Evolutionary conservation across 2,329 filamentous ascomycete genomes (phyloP), one percentile per base, ranked within the genome.

Genomic region (Rutstroemia sp.): DNA sequence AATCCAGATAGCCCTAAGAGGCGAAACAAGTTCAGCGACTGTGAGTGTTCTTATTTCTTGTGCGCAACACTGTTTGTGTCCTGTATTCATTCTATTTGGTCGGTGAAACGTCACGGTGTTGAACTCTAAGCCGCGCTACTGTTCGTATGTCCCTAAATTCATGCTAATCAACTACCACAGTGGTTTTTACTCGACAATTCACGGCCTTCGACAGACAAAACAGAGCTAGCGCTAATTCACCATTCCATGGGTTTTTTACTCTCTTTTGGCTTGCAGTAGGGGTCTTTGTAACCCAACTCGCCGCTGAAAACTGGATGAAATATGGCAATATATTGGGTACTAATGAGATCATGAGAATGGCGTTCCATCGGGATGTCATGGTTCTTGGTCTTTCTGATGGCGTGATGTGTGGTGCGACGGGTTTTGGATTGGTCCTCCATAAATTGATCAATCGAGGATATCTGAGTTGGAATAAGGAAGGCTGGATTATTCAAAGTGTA

Each of bases 211-310:
- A 92, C 69, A 78, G 84, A 10, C 83, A 88, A 61, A 91, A 90
- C 65, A 76, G 78, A 5, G 73, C 73, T 1, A 80, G 81, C 2
- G 78, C 80, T 3, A 82, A 84, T 48, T 89, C 83, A 44, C 84
- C 84, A 0, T 92, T 91, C 64, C 82, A 87, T 67, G 88, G 88
- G 30, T 92, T 92, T 73, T 91, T 88, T 65, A 88, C 84, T 0
- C 74, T 92, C 0, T 90, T 90, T 69, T 92, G 88, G 87, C 78
- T 90, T 48, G 78, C 78, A 8, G 82, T 89, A 60, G 78, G 79
- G 6, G 68, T 91, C 45, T 78, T 87, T 63, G 79, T 90, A 57
- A 65, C 87, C 37, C 83, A 83, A 66, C 82, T 88, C 48, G 84
- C 79, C 0, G 80, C 81, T 34, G 76, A 81, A 42, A 92, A 91